Conservation (phyloP, 305 asterid species). For the Stenogyne calaminthoides region DNA sequence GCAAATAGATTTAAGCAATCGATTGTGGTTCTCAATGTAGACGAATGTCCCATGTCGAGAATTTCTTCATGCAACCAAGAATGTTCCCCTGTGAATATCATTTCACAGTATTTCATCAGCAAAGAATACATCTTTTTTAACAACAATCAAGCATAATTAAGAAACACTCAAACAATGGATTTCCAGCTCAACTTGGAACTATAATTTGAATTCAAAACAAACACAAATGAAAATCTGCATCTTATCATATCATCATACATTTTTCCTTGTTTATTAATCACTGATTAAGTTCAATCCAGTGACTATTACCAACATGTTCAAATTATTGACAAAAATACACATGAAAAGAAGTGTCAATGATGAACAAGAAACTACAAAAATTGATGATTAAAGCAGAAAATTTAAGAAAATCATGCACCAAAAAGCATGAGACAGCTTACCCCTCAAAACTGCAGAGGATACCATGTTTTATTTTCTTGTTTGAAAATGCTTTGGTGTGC, state of each 20-base stretch:
- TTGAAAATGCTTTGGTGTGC: not conserved
- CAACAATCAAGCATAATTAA: not conserved
- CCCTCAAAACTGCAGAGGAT: conserved; percentile 4
- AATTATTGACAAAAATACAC: not conserved
- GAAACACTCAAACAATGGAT: not conserved
- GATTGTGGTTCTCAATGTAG: conserved; percentile 36
- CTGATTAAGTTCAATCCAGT: not conserved
- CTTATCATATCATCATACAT: not conserved
- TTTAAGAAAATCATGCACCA: not conserved
- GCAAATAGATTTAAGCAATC: conserved; percentile 46
- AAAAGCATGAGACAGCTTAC: conserved; percentile 29
- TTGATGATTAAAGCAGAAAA: not conserved
- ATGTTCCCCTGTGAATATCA: conserved; percentile 47
- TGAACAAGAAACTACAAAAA: not conserved
- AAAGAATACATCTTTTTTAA: not conserved
- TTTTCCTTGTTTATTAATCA: not conserved
- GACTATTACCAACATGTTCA: not conserved
- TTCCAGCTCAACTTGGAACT: no score
- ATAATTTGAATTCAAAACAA: not conserved
- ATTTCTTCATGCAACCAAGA: conserved; percentile 40
- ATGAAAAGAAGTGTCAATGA: not conserved
- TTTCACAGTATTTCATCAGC: conserved; percentile 1
- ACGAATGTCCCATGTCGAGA: conserved; percentile 34
- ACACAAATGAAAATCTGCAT: not conserved
- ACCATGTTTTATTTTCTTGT: not conserved